phyloP scores from a whole-genome alignment of 1,284 basidiomycete genomes.

The Leucoagaricus sp. region DNA sequence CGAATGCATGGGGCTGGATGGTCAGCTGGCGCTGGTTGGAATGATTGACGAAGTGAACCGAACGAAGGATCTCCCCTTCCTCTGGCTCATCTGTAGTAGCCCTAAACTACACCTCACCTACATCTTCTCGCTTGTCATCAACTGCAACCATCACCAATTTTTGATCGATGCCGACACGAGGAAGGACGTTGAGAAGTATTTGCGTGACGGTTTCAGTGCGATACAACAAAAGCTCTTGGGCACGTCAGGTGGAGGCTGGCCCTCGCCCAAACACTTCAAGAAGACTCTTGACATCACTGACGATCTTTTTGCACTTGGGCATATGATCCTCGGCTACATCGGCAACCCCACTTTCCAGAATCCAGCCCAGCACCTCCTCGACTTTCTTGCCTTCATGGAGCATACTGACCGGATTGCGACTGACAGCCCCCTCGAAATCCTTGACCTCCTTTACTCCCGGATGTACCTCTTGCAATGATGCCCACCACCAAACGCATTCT shows the following conservation, averaged over 20 bases:
- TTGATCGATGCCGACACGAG: neutral
- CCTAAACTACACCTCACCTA: neutral
- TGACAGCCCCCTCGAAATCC: neutral
- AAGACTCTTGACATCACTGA: neutral
- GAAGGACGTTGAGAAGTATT: neutral
- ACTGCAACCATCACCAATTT: neutral
- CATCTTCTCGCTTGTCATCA: neutral
- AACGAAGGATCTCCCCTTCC: neutral
- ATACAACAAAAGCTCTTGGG: neutral
- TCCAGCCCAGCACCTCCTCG: neutral
- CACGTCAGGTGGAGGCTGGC: neutral
- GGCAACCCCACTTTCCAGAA: neutral
- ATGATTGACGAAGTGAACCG: slow-evolving; percentile 1
- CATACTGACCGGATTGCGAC: neutral
- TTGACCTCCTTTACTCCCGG: neutral
- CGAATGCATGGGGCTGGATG: slow-evolving; percentile 1
- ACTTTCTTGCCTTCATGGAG: neutral
- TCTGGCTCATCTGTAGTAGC: neutral
- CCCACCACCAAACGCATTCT: neutral
- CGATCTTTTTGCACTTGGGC: neutral
- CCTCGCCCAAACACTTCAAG: neutral
- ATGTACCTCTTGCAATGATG: neutral
- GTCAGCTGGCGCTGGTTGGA: neutral
- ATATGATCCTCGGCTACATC: neutral
- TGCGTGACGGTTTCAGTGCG: neutral